Evolutionary conservation across 169 alveolate species (phyloP), one percentile per base, ranked within the genome.

Genomic region (Eimeria tenella): DNA sequence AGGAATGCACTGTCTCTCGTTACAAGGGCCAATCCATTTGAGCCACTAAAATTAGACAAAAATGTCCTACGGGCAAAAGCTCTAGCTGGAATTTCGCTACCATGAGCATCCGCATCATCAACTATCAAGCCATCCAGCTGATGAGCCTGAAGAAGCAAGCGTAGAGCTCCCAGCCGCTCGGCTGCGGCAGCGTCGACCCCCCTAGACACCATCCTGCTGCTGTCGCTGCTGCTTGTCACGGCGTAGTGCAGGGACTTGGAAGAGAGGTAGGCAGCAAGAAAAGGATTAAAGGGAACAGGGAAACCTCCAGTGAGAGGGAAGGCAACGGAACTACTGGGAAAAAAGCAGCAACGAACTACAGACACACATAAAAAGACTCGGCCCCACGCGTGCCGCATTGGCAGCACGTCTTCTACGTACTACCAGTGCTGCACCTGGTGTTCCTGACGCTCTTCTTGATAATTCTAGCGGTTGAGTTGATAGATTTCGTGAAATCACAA

Each of bases 31-130:
- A 95, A 79, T 15, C 97, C 97, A 8, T 95, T 95, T n/a, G 96
- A 93, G 53, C 97, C 97, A 13, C 93, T 94, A 77, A 96, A 96
- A 3, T 95, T 95, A 7, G 96, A 81, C 70, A 95, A 60, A 19
- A 94, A 94, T 4, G 89, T 94, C 42, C 95, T 91, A 55, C 97
- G 92, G 49, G 93, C 96, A 75, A 95, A 96, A 31, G 95, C 83
- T 60, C 89, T 63, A 0, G 95, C 94, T 8, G 95, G 94, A 31
- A 95, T 92, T 91, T 96, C 97, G 62, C 96, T 94, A 56, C 89
- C 74, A 62, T 96, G 97, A 0, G 97, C 97, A 60, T 96, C 97
- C 68, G 94, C 94, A 73, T 94, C 94, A 93, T 90, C 90, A 52
- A 96, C 96, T 8, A 96, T 10, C 49, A 89, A 88, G 50, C 95